Conservation (phyloP, 139 green algal species). For the Yamagishiella unicocca region DNA sequence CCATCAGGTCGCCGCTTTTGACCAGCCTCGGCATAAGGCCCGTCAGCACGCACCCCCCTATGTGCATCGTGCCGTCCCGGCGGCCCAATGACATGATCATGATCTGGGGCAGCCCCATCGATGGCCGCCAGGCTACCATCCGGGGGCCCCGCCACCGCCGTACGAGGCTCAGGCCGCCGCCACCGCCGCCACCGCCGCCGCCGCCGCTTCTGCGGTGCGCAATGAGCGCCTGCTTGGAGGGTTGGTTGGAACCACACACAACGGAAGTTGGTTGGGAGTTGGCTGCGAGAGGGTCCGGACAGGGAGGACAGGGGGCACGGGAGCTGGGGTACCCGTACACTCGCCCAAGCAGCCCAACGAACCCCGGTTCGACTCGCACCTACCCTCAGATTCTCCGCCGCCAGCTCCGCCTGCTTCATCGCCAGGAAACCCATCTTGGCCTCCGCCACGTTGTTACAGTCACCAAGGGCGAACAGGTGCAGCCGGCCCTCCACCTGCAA, state of each 20-base stretch:
- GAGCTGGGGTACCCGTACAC: no score
- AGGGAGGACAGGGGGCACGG: no score
- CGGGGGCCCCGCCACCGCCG: no score
- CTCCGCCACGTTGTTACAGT: constrained; percentile 23
- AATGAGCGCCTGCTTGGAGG: no score
- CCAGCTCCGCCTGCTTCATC: constrained; percentile 8
- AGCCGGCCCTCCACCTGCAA: constrained; percentile 15
- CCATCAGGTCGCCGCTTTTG: background rate
- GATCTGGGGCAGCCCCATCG: background rate
- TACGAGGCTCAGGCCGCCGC: background rate
- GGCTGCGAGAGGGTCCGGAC: no score
- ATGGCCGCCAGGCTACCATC: background rate
- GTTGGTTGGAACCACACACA: no score
- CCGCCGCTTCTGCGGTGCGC: no score
- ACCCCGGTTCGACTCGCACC: background rate
- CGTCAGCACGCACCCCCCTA: background rate
- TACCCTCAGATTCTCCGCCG: background rate
- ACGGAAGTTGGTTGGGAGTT: no score
- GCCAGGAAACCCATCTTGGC: constrained; percentile 8
- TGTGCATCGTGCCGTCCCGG: background rate
- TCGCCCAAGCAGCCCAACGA: no score
- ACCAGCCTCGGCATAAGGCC: background rate
- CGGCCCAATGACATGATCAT: constrained; percentile 22
- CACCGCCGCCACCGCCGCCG: no score
- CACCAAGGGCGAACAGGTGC: constrained; percentile 26